phyloP scores from a whole-genome alignment of 257 asterid genomes.

The Solanum tarijense region DNA sequence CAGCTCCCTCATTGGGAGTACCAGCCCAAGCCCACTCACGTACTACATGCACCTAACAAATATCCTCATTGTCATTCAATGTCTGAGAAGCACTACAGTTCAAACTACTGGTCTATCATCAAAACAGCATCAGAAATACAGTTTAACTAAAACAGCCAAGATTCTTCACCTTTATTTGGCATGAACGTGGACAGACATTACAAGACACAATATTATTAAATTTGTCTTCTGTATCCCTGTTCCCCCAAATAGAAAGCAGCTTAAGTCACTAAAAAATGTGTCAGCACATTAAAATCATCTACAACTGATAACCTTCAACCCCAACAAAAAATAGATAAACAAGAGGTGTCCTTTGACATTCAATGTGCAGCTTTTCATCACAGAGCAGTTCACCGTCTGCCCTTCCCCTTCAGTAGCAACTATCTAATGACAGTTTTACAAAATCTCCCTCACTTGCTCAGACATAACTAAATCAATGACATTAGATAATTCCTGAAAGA shows the following conservation, averaged over 20 bases:
- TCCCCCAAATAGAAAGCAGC: not conserved
- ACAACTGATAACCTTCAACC: not conserved
- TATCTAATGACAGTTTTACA: not conserved
- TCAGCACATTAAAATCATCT: not conserved
- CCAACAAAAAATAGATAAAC: not conserved
- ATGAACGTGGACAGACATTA: not conserved
- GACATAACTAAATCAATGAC: not conserved
- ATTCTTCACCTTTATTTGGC: not conserved
- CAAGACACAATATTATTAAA: not conserved
- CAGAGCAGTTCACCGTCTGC: not conserved
- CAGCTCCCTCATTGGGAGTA: constrained; percentile 94
- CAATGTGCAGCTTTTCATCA: not conserved
- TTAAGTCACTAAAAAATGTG: not conserved
- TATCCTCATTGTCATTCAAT: not conserved
- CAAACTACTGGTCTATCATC: not conserved
- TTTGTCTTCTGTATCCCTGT: not conserved
- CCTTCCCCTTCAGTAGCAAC: not conserved
- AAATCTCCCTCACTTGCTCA: not conserved
- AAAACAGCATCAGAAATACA: not conserved
- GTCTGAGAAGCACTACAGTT: not conserved
- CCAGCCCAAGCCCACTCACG: constrained; percentile 99
- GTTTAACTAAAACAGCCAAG: not conserved
- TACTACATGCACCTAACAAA: constrained; percentile 70
- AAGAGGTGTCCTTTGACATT: not conserved
- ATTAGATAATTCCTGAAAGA: not conserved